Evolutionary conservation across 768 basidiomycete genomes (phyloP).

Genomic region (Ramaria rubella): DNA sequence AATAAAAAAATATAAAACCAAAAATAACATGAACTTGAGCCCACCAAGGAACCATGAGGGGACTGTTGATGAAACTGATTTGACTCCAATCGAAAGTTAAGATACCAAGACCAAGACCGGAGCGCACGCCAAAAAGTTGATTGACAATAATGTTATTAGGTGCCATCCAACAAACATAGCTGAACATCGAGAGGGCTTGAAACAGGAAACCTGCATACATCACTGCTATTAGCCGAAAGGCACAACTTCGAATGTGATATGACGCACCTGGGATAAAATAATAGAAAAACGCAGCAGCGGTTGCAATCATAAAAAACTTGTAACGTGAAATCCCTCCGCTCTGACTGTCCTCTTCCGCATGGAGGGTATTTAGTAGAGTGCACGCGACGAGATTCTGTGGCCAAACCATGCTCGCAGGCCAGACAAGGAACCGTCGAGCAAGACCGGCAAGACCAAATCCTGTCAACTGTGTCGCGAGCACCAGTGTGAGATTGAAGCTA

Average conservation of each 20-base stretch:
- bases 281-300: constrained; percentile 29
- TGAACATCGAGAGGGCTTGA: constrained; percentile 38
- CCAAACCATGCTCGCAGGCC: constrained; percentile 45
- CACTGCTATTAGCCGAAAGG: constrained; percentile 10
- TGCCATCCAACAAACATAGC: constrained; percentile 42
- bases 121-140: constrained; percentile 39
- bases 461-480: constrained; percentile 36
- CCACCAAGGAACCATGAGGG: constrained; percentile 44
- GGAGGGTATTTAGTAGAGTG: constrained; percentile 42
- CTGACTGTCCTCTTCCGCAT: constrained; percentile 39
- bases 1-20: constrained; percentile 38
- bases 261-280: constrained; percentile 34
- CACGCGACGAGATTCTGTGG: constrained; percentile 39
- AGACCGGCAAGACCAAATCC: constrained; percentile 40
- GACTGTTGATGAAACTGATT: constrained; percentile 36
- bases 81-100: constrained; percentile 46
- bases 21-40: constrained; percentile 37
- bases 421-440: constrained; percentile 37
- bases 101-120: constrained; percentile 41
- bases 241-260: constrained; percentile 19
- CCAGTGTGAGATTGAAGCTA: constrained; percentile 34
- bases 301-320: constrained; percentile 32
- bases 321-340: constrained; percentile 30
- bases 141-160: constrained; percentile 37
- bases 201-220: constrained; percentile 33